phyloP scores from a whole-genome alignment of 1,284 basidiomycete species.

The Macrocystidia cucumis region DNA sequence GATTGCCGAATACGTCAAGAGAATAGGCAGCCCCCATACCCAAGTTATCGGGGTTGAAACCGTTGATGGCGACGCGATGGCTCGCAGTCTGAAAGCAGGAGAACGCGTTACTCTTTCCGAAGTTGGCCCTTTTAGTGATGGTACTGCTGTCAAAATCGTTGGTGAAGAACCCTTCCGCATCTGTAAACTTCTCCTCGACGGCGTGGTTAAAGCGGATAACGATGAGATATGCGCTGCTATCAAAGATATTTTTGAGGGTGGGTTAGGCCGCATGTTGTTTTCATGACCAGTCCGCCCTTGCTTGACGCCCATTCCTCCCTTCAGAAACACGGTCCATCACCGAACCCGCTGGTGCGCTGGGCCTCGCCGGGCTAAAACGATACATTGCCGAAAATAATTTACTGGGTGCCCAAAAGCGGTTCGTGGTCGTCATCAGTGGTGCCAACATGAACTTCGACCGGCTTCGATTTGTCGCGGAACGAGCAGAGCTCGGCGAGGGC shows the following conservation, averaged over 20 bases:
- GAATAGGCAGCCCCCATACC: constrained; percentile 82
- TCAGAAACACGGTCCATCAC: constrained; percentile 95
- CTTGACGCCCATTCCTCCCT: constrained; percentile 8
- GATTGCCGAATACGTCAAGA: constrained; percentile 89
- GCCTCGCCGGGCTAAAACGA: constrained; percentile 88
- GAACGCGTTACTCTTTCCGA: constrained; percentile 81
- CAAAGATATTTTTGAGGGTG: constrained; percentile 98
- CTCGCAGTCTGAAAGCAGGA: constrained; percentile 69
- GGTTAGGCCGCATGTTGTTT: constrained; percentile 10
- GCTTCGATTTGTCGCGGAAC: constrained; percentile 93
- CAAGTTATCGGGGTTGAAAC: constrained; percentile 94
- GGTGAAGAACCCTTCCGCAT: constrained; percentile 94
- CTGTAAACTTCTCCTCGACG: constrained; percentile 83
- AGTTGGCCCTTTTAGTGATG: constrained; percentile 96
- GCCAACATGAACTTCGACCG: constrained; percentile 99
- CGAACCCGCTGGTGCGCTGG: constrained; percentile 95
- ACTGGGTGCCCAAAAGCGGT: constrained; percentile 77
- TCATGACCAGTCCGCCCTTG: not conserved
- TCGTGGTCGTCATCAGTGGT: constrained; percentile 89
- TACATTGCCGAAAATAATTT: constrained; percentile 82
- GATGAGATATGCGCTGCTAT: constrained; percentile 99
- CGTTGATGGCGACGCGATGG: constrained; percentile 91
- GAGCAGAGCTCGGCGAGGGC: constrained; percentile 94
- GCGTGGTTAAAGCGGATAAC: constrained; percentile 81
- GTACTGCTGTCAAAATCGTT: constrained; percentile 97